phyloP scores from a whole-genome alignment of 441 rosid genomes.

The Populus hybrid region DNA sequence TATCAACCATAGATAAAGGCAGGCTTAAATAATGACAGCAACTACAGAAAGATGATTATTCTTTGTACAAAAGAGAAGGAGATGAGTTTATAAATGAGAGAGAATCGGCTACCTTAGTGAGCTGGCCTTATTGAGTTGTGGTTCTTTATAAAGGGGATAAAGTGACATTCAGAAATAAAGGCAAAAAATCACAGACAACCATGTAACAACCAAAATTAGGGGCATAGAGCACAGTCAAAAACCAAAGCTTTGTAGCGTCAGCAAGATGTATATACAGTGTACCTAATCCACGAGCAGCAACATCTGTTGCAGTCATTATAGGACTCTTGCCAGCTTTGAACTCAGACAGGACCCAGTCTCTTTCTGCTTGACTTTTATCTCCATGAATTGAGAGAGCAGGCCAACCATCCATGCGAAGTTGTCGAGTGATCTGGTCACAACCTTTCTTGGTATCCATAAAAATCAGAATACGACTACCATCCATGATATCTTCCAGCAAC shows the following conservation, averaged over 20 bases:
- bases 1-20: neutral
- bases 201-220: neutral
- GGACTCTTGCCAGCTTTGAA: conserved; percentile 96
- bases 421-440: conserved; percentile 93
- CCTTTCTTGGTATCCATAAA: conserved; percentile 97
- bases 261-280: neutral
- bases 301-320: conserved; percentile 98
- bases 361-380: conserved; percentile 97
- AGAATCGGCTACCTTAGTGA: neutral
- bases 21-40: neutral
- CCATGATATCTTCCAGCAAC: conserved; percentile 97
- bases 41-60: neutral
- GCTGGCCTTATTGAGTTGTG: neutral
- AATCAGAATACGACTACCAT: conserved; percentile 27
- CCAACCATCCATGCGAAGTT: conserved; percentile 99
- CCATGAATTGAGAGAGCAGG: conserved; percentile 98
- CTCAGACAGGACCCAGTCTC: conserved; percentile 98
- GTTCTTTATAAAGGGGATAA: neutral
- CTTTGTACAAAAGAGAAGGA: neutral
- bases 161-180: too few relatives aligned
- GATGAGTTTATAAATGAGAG: neutral
- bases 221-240: neutral
- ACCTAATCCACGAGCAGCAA: conserved; percentile 99
- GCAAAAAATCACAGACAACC: neutral
- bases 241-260: neutral